Evolutionary conservation across 2,329 filamentous ascomycete genomes (phyloP).

Genomic region (Trichoderma sp.): DNA sequence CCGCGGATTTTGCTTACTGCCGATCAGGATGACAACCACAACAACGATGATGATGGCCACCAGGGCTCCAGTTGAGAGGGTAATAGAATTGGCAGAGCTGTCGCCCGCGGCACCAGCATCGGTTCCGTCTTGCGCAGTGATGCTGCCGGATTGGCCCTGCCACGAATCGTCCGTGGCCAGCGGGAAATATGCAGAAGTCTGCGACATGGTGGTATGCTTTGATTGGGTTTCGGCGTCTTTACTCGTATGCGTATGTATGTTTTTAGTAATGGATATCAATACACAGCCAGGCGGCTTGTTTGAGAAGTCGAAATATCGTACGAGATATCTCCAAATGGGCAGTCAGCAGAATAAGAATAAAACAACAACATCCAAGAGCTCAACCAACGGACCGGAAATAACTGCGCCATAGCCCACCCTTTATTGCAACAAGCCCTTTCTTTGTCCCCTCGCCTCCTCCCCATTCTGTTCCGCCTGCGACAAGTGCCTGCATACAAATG

Average conservation of each 20-base stretch:
- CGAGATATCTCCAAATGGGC: background rate
- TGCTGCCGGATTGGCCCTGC: slow-evolving; percentile 34
- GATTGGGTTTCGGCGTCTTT: background rate
- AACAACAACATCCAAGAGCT: background rate
- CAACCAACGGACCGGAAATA: slow-evolving; percentile 3
- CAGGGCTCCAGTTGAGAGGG: slow-evolving; percentile 65
- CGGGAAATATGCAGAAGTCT: slow-evolving; percentile 37
- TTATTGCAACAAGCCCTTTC: background rate
- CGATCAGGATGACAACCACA: slow-evolving; percentile 62
- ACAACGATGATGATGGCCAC: slow-evolving; percentile 74
- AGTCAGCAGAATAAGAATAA: slow-evolving; percentile 8
- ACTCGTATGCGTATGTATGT: background rate
- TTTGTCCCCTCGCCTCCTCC: background rate
- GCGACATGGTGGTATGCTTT: slow-evolving; percentile 36
- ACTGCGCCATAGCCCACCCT: slow-evolving; percentile 4
- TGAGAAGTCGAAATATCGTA: slow-evolving; percentile 6
- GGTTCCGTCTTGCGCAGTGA: slow-evolving; percentile 42
- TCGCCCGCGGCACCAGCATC: slow-evolving; percentile 65
- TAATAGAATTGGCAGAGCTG: slow-evolving; percentile 54
- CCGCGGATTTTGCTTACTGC: slow-evolving; percentile 52
- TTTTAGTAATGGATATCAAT: background rate
- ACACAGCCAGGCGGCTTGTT: background rate
- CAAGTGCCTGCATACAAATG: slow-evolving; percentile 16
- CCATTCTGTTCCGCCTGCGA: background rate
- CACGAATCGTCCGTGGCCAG: slow-evolving; percentile 32